Conservation (phyloP, 1,284 basidiomycete genomes). For the Austroboletus novae-zelandiae region DNA sequence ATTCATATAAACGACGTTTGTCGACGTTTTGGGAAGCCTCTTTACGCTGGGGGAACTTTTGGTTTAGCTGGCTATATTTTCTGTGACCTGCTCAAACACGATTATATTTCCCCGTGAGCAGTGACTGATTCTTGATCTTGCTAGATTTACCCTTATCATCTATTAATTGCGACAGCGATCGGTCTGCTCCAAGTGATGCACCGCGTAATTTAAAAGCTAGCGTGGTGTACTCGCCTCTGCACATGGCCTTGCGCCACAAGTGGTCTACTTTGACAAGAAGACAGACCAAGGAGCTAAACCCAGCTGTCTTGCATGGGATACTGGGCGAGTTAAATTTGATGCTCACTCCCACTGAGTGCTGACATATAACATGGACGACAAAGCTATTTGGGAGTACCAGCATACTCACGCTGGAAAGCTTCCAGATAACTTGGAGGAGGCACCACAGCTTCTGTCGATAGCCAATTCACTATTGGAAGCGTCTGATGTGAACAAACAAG, state of each 20-base stretch:
- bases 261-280: constrained; percentile 71
- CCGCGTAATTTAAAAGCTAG: constrained; percentile 63
- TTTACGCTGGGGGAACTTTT: constrained; percentile 88
- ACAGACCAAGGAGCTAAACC: constrained; percentile 78
- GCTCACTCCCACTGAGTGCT: constrained; percentile 10
- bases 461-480: constrained; percentile 58
- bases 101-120: constrained; percentile 80
- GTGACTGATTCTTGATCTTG: constrained; percentile 9
- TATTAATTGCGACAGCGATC: constrained; percentile 46
- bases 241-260: constrained; percentile 62
- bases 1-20: constrained; percentile 76
- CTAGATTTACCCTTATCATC: constrained; percentile 10
- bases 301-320: constrained; percentile 66
- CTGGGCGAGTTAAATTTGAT: constrained; percentile 52
- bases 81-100: constrained; percentile 84
- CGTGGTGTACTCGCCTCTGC: constrained; percentile 63
- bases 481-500: constrained; percentile 71
- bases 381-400: constrained; percentile 87
- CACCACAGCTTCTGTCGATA: constrained; percentile 58
- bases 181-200: constrained; percentile 58
- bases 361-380: constrained; percentile 8
- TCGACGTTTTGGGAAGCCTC: constrained; percentile 67
- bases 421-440: constrained; percentile 50
- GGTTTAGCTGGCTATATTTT: constrained; percentile 95
- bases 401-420: constrained; percentile 52